phyloP scores from a whole-genome alignment of 768 basidiomycete species.

The Kwoniella pini region DNA sequence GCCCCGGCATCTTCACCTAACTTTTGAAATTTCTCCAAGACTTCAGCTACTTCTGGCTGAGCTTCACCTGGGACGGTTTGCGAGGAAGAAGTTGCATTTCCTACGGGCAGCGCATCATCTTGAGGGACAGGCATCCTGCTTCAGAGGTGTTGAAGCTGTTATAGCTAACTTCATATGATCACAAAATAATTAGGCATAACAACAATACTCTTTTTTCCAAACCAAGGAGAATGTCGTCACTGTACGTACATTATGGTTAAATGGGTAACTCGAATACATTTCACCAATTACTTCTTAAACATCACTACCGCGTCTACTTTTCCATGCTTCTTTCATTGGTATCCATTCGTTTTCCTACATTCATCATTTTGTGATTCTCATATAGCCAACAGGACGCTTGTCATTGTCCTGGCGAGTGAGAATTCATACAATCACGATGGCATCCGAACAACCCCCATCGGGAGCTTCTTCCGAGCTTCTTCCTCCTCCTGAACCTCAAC shows the following conservation, averaged over 20 bases:
- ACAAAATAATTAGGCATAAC: too few species aligned
- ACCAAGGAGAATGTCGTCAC: too few species aligned
- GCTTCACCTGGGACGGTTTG: slow-evolving; percentile 15
- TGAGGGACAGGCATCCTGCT: slow-evolving; percentile 42
- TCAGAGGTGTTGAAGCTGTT: too few species aligned
- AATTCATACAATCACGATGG: not conserved
- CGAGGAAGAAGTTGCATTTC: slow-evolving; percentile 21
- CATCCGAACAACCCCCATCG: not conserved
- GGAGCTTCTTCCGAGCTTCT: not conserved
- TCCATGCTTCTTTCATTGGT: too few species aligned
- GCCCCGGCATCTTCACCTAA: slow-evolving; percentile 39
- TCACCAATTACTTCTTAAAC: too few species aligned
- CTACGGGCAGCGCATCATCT: slow-evolving; percentile 32
- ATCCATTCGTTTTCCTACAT: too few species aligned
- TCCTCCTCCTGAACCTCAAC: slow-evolving; percentile 4
- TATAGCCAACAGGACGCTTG: not conserved
- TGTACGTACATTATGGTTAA: too few species aligned
- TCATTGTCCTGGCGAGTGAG: not conserved
- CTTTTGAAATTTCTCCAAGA: slow-evolving; percentile 45
- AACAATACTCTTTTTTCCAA: too few species aligned
- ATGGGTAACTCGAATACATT: too few species aligned
- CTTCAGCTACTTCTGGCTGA: slow-evolving; percentile 28
- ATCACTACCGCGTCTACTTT: too few species aligned
- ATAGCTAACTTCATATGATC: too few species aligned
- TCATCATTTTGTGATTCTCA: too few species aligned